Evolutionary conservation across 164 flowering plant genomes (phyloP).

Genomic region (Piper longum): DNA sequence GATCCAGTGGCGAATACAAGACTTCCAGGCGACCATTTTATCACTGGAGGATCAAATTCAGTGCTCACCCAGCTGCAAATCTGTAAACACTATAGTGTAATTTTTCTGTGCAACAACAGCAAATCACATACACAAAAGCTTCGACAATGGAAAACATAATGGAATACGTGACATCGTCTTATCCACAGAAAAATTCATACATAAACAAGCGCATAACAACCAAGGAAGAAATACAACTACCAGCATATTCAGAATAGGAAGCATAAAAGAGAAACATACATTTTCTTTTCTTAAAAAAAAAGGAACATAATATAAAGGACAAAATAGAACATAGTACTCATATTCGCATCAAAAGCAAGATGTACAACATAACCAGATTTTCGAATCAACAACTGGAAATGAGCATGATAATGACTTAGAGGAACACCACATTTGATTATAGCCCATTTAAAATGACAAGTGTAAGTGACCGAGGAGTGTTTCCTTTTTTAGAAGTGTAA

Average conservation of each 20-base stretch:
- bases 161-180: not conserved
- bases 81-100: slow-evolving; percentile 19
- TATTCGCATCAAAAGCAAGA: no score
- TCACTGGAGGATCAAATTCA: slow-evolving; percentile 79
- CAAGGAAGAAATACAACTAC: no score
- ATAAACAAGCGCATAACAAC: not conserved
- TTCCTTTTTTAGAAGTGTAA: not conserved
- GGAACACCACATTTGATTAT: not conserved
- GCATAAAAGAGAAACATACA: no score
- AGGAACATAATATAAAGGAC: no score
- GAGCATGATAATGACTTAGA: not conserved
- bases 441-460: not conserved
- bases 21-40: slow-evolving; percentile 95
- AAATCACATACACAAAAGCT: not conserved
- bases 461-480: no score
- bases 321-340: no score
- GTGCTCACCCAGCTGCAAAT: slow-evolving; percentile 87
- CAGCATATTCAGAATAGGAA: no score
- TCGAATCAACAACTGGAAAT: not conserved
- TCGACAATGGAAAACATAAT: not conserved
- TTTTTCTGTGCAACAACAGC: not conserved
- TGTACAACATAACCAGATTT: not conserved
- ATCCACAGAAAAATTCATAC: not conserved
- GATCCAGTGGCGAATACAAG: slow-evolving; percentile 97
- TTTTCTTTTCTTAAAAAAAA: no score